Base-by-base conservation (phyloP, 768 basidiomycete genomes). In the Lactarius quietus region DNA sequence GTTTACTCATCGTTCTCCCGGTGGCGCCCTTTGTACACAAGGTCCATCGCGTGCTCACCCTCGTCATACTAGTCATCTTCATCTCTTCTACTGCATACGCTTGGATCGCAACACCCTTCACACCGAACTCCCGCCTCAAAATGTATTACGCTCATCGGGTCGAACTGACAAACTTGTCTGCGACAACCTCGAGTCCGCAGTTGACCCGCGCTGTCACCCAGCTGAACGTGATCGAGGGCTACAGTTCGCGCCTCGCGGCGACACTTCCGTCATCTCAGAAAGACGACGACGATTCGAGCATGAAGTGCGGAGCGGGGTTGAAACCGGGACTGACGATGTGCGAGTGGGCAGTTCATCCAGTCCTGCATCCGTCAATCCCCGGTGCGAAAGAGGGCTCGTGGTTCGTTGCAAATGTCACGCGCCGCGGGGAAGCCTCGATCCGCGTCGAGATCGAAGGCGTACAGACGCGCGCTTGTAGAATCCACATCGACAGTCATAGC, bases 141-240 rank as follows among this genome's bases (percentile, higher is more conserved):
- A 75, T 91, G 1, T 90, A 80, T 74, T 93, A 92, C 79, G 80
- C 80, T 57, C 91, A 92, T 72, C 78, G 72, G 1, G 76, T 90
- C 7, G 76, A 81, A 56, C 74, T 90, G 43, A 69, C 43, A 23
- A 65, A 55, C n/a, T 4, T 61, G 23, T 45, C 29, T 14, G 15
- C 14, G 15, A 20, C 38, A 28, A 17, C 8, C 36, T 14, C 54
- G 10, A 15, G 59, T 65, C 35, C 67, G 70, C 7, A 68, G n/a
- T 61, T 73, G 5, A 71, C 74, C n/a, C 75, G 73, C 15, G 76
- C 77, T 0, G 75, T 75, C 1, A 84, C 86, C 1, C 71, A 74
- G 14, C 72, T 88, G 5, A 80, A 78, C 0, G 82, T 83, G 4
- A 75, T 82, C 10, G 63, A 74, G 9, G 71, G 76, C 28, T 84